Base-by-base conservation (phyloP, 345 rosid genomes). In the Punica granatum region DNA sequence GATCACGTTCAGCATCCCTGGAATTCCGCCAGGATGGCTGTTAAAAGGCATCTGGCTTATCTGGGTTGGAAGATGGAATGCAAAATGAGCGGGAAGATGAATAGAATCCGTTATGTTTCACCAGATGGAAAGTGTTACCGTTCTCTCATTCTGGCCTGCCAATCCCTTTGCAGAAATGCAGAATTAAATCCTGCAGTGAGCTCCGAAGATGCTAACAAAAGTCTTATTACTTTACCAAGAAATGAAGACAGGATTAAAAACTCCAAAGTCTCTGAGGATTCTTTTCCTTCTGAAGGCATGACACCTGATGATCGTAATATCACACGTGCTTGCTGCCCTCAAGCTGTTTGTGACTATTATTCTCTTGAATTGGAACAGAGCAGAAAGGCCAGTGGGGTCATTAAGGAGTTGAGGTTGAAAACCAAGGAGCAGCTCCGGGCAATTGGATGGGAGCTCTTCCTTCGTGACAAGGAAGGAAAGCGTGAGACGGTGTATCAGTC, bases 371-470 rank as follows among this genome's bases (percentile, higher is more conserved):
- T 1, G 6, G 64, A 70, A 34, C 65, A 71, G 58, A 33, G 51
- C 13, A 18, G 0, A 28, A 67, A 70, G 67, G 53, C 62, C 14
- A 39, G 28, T 49, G 19, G 32, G 23, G 60, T 43, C 3, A 9
- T 34, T 3, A 73, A 34, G 43, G 25, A 54, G 15, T 15, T 80
- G 77, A 70, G 60, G 48, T 60, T 42, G 54, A 80, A 77, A 67
- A 88, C 80, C 14, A 88, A 53, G 70, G 74, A 66, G 73, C 86
- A 86, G 69, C 87, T 88, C 3, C 64, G 74, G 31, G 76, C 78
- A 15, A 44, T 72, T 37, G 90, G 94, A 60, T 88, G 94, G 89
- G 28, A 1, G 11, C 69, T 86, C 72, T 34, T 37, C 41, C 43
- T 28, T 30, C 39, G 26, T 33, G 18, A 0, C n/a, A 25, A 9